Evolutionary conservation across 208 protist genomes (phyloP), one percentile per base, ranked within the genome.

Genomic region (Leptomonas seymouri): DNA sequence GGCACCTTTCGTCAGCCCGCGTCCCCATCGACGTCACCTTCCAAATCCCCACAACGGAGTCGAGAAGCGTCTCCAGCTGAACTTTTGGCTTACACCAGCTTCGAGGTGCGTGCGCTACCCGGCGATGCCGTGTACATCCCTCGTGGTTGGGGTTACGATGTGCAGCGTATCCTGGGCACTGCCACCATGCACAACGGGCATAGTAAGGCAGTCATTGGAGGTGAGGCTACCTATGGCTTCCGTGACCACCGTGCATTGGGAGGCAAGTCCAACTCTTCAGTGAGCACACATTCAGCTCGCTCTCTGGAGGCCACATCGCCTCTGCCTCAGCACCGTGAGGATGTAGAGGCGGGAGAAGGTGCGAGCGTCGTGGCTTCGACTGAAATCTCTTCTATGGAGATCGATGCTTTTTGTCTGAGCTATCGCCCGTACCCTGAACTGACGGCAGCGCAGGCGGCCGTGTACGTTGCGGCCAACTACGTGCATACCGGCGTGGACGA

Each of bases 101-200:
- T 91, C 65, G 78, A 91, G 49, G 81, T 95, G 62, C 84, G 87
- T 34, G 90, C 84, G 23, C 56, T 95, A 50, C 90, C 90, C 20
- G 90, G 90, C 5, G 90, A 95, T 74, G 90, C 90, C 21, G 70
- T 95, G 27, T 95, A 83, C 76, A 80, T 95, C 21, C 90, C 90
- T 4, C 78, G 81, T 4, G 81, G 85, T 0, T 95, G 85, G 80
- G 80, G 71, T 34, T 89, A 88, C 46, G 42, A 59, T 25, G 78
- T 91, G 39, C 69, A 83, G 62, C 90, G 87, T 57, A 84, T 93
- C 48, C 18, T 87, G 42, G 86, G 86, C 30, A 76, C 74, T 0
- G 84, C 84, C 11, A 60, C 84, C 5, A 39, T 85, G 36, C 41
- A 74, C 56, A 56, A 54, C 20, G 51, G 61, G 12, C 45, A 9